phyloP scores from a whole-genome alignment of 169 alveolate species.

The Pseudocohnilembus persalinus region DNA sequence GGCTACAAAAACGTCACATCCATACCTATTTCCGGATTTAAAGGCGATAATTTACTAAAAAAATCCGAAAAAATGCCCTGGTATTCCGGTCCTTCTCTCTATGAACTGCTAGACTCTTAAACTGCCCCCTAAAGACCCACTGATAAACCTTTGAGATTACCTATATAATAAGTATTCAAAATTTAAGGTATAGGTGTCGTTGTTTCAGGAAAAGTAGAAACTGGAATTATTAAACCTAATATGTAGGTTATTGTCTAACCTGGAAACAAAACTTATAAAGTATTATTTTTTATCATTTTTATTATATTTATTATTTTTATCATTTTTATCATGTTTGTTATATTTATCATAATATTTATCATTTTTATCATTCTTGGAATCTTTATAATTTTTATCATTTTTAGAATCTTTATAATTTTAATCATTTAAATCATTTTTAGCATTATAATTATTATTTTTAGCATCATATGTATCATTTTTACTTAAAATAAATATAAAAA shows the following conservation, averaged over 20 bases:
- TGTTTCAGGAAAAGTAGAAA: conserved; percentile 53
- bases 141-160: conserved; percentile 59
- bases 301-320: not conserved
- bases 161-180: conserved; percentile 56
- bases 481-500: too few species aligned
- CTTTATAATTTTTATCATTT: too few species aligned
- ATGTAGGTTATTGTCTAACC: conserved; percentile 47
- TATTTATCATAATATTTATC: too few species aligned
- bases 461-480: too few species aligned
- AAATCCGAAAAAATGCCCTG: conserved; percentile 41
- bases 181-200: conserved; percentile 54
- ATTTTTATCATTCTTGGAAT: too few species aligned
- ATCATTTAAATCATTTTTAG: too few species aligned
- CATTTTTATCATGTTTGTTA: not conserved
- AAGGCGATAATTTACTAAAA: conserved; percentile 45
- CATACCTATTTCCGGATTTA: conserved; percentile 48
- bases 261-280: conserved; percentile 19
- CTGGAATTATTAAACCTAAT: conserved; percentile 52
- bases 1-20: conserved; percentile 40
- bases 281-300: too few species aligned
- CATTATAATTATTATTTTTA: too few species aligned
- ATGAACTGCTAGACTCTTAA: conserved; percentile 45
- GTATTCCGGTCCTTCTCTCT: conserved; percentile 52
- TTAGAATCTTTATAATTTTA: too few species aligned
- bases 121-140: conserved; percentile 54